Conservation (phyloP, 1,284 basidiomycete species). For the Moesziomyces antarcticus region DNA sequence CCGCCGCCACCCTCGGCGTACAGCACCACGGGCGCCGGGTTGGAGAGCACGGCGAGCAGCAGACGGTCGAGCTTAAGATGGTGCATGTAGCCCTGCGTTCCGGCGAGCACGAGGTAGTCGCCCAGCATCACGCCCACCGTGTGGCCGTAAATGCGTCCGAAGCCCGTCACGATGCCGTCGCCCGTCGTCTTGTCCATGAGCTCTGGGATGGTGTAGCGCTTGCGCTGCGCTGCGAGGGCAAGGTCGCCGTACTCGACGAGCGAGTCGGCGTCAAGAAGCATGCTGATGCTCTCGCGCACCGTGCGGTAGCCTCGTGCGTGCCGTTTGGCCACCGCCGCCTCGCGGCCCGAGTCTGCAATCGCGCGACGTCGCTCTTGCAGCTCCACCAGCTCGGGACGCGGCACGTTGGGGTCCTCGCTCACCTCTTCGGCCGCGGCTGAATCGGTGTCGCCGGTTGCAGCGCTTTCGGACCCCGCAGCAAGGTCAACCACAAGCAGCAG, state of each 20-base stretch:
- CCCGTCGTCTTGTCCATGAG: conserved; percentile 35
- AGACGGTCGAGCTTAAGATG: conserved; percentile 53
- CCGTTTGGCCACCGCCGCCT: conserved; percentile 27
- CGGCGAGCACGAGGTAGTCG: conserved; percentile 53
- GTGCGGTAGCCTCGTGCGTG: conserved; percentile 46
- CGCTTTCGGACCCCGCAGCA: background rate
- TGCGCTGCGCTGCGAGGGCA: conserved; percentile 36
- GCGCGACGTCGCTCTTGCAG: conserved; percentile 13
- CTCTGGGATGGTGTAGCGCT: conserved; percentile 3
- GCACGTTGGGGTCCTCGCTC: conserved; percentile 13
- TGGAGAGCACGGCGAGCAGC: conserved; percentile 17
- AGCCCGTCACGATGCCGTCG: conserved; percentile 54
- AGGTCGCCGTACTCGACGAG: conserved; percentile 53
- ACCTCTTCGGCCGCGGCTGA: background rate
- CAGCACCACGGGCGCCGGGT: conserved; percentile 46
- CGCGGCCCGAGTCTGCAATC: conserved; percentile 17
- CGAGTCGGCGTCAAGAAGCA: conserved; percentile 40
- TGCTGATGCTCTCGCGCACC: conserved; percentile 43
- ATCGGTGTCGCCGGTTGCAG: background rate
- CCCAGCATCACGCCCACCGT: conserved; percentile 32
- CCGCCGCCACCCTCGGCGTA: conserved; percentile 59
- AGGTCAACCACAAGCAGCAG: conserved; percentile 24
- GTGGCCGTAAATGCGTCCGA: conserved; percentile 26
- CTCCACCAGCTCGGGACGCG: conserved; percentile 36
- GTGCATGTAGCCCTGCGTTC: conserved; percentile 53